phyloP scores from a whole-genome alignment of 148 eudicot genomes.

The Mesembryanthemum crystallinum region DNA sequence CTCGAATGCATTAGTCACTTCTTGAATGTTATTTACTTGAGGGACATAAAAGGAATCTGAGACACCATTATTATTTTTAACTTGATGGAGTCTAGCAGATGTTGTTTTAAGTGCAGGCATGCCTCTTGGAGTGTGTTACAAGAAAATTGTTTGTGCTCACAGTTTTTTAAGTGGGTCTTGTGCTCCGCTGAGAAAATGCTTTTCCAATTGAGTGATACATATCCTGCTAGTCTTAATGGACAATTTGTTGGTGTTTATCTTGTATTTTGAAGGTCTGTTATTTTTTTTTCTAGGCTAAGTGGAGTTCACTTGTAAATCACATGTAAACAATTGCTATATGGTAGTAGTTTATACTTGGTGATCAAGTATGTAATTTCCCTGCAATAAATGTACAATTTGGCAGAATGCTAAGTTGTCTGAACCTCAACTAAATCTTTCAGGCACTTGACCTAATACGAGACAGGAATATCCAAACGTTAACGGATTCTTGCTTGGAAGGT shows the following conservation, averaged over 20 bases:
- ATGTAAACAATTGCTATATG: background rate
- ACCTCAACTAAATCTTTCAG: constrained; percentile 39
- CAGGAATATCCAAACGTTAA: constrained; percentile 78
- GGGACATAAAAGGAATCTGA: background rate
- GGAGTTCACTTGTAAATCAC: background rate
- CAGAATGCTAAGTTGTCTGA: constrained; percentile 13
- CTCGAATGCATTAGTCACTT: background rate
- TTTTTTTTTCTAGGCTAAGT: background rate
- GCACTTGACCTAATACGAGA: constrained; percentile 93
- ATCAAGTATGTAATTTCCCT: background rate
- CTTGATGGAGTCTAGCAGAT: background rate
- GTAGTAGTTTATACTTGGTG: background rate
- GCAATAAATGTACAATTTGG: background rate
- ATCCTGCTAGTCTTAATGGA: background rate
- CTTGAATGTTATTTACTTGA: background rate
- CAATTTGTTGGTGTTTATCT: background rate
- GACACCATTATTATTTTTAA: background rate
- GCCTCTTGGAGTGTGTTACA: background rate
- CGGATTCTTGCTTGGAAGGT: constrained; percentile 95
- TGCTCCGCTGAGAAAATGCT: constrained; percentile 11
- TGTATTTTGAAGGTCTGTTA: background rate
- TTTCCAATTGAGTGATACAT: background rate
- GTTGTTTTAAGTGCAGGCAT: background rate
- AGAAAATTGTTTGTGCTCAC: background rate
- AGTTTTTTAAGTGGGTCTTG: background rate